phyloP scores from a whole-genome alignment of 257 asterid genomes.

The Plantago ovata region DNA sequence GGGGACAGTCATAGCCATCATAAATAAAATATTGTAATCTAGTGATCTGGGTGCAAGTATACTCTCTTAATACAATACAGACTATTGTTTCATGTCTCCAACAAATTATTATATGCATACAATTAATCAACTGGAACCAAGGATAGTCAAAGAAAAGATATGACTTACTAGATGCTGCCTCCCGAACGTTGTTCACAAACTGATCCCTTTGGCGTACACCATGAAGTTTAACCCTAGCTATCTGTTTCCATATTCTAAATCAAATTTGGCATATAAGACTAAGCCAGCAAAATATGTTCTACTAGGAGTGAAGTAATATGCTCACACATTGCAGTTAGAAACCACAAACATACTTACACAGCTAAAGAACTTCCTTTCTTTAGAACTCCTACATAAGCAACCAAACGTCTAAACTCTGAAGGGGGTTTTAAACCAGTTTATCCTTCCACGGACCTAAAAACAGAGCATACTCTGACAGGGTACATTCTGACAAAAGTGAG shows the following conservation, averaged over 20 bases:
- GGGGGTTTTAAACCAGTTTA: too few relatives aligned
- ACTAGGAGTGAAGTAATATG: not conserved
- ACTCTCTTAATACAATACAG: too few relatives aligned
- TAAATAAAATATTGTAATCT: slow-evolving; percentile 16
- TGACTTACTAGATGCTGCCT: slow-evolving; percentile 68
- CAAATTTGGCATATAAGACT: slow-evolving; percentile 21
- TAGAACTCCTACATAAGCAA: too few relatives aligned
- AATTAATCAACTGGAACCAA: not conserved
- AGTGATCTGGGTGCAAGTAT: not conserved
- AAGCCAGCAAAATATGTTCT: not conserved
- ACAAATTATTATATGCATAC: not conserved
- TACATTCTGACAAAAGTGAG: too few relatives aligned
- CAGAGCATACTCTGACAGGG: too few relatives aligned
- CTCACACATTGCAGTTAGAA: too few relatives aligned
- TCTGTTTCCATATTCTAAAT: slow-evolving; percentile 43
- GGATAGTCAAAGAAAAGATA: slow-evolving; percentile 12
- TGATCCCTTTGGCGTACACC: slow-evolving; percentile 54
- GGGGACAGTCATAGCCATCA: slow-evolving; percentile 20
- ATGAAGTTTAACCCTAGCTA: slow-evolving; percentile 64
- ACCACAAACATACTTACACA: too few relatives aligned
- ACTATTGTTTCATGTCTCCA: not conserved
- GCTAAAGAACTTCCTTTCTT: too few relatives aligned
- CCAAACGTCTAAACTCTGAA: too few relatives aligned
- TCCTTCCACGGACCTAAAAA: too few relatives aligned
- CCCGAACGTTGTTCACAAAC: slow-evolving; percentile 62